Evolutionary conservation across 345 rosid species (phyloP).

Genomic region (Pelargonium nanum): DNA sequence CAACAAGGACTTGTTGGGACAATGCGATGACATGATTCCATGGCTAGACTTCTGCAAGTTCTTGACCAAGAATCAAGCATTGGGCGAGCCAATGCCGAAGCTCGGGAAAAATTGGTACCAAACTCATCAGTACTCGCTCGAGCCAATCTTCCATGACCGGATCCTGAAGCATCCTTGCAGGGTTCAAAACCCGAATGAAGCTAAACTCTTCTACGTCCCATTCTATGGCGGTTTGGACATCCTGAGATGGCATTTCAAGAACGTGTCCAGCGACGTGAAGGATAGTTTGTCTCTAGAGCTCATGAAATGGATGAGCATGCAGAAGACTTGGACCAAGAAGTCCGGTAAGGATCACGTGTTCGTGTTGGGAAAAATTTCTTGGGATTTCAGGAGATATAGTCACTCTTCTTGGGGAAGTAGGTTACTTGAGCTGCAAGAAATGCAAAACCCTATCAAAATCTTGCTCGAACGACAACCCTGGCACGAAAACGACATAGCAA

Average conservation of each 20-base stretch:
- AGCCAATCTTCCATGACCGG: slow-evolving; percentile 64
- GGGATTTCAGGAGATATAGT: slow-evolving; percentile 73
- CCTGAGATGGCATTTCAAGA: slow-evolving; percentile 85
- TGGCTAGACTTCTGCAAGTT: slow-evolving; percentile 56
- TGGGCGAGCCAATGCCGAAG: slow-evolving; percentile 47
- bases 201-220: slow-evolving; percentile 74
- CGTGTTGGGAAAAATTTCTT: slow-evolving; percentile 71
- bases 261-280: slow-evolving; percentile 58
- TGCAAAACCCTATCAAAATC: slow-evolving; percentile 78
- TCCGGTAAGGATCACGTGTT: slow-evolving; percentile 77
- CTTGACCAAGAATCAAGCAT: slow-evolving; percentile 45
- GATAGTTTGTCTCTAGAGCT: slow-evolving; percentile 45
- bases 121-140: slow-evolving; percentile 71
- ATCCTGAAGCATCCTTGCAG: slow-evolving; percentile 74
- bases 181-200: slow-evolving; percentile 48
- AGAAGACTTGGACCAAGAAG: slow-evolving; percentile 38
- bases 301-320: slow-evolving; percentile 59
- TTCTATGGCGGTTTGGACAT: slow-evolving; percentile 74
- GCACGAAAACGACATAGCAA: slow-evolving; percentile 62
- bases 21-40: slow-evolving; percentile 66
- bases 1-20: slow-evolving; percentile 65
- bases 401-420: slow-evolving; percentile 58
- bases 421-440: slow-evolving; percentile 51
- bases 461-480: slow-evolving; percentile 81
- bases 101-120: slow-evolving; percentile 57